These are phyloP conservation scores for Pseudozyma tsukubaensis DNA, from an alignment of 1,284 basidiomycete species.

Conservation along the genomic window DNA sequence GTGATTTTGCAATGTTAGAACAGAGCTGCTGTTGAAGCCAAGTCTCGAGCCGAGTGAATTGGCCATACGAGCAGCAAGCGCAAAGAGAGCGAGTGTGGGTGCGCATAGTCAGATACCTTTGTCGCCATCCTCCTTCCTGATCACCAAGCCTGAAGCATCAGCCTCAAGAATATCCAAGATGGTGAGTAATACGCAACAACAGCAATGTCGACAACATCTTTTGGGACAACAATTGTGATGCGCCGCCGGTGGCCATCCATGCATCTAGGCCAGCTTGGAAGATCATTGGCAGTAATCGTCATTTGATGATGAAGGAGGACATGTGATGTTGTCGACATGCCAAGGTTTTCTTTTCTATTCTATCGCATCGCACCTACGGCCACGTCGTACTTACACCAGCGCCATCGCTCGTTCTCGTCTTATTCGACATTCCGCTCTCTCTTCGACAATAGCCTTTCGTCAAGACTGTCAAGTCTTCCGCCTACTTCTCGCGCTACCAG, in stretches of 20 bases:
- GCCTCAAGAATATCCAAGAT: conserved; percentile 53
- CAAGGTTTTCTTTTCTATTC: neutral
- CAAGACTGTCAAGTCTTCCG: conserved; percentile 74
- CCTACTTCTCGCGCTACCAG: conserved; percentile 93
- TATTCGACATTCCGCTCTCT: neutral
- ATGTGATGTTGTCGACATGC: conserved; percentile 14
- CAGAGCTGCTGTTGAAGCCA: neutral
- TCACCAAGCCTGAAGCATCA: conserved; percentile 53
- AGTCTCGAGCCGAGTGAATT: too few relatives aligned
- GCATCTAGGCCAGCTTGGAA: conserved; percentile 3
- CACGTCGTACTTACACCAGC: conserved; percentile 16
- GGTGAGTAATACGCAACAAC: conserved; percentile 30
- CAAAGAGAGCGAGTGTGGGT: neutral
- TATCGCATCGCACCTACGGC: neutral
- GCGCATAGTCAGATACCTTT: conserved; percentile 16
- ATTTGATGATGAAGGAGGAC: conserved; percentile 1
- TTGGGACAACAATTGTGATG: conserved; percentile 7
- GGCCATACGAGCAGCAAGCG: neutral
- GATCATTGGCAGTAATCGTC: neutral
- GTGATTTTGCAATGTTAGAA: neutral
- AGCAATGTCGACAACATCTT: conserved; percentile 10
- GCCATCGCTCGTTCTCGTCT: neutral
- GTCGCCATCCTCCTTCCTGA: conserved; percentile 43
- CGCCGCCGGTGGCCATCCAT: conserved; percentile 10
- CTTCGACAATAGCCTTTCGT: conserved; percentile 70